Evolutionary conservation across 1,284 basidiomycete genomes (phyloP).

Genomic region (Naganishia cerealis): DNA sequence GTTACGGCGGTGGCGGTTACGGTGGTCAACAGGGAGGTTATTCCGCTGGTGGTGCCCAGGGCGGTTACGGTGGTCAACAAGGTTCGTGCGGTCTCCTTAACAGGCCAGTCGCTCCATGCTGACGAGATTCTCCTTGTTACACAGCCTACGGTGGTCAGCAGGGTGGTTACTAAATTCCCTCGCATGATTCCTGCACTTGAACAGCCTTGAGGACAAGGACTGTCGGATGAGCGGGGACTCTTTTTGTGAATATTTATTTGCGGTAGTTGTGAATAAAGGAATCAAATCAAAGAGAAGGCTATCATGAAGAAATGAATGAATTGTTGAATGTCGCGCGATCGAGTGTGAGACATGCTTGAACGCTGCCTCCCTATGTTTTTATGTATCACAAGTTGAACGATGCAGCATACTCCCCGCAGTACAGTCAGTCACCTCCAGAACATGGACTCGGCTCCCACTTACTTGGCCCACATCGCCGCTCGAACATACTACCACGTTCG

Average conservation of each 20-base stretch:
- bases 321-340: background rate
- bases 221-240: background rate
- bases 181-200: background rate
- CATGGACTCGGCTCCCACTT: conserved; percentile 2
- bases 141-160: conserved; percentile 11
- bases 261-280: conserved; percentile 24
- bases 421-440: background rate
- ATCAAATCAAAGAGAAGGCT: background rate
- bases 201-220: background rate
- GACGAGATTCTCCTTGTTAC: background rate
- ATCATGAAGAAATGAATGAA: conserved; percentile 4
- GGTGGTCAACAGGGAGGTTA: conserved; percentile 40
- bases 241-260: conserved; percentile 16
- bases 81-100: background rate
- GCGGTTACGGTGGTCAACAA: conserved; percentile 21
- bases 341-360: conserved; percentile 4
- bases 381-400: too few species aligned
- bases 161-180: conserved; percentile 19
- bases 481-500: conserved; percentile 5
- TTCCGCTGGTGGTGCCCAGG: conserved; percentile 5
- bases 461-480: conserved; percentile 2
- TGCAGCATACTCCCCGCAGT: too few species aligned
- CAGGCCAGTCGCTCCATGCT: background rate
- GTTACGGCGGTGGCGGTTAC: conserved; percentile 34
- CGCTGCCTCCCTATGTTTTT: background rate